A percentile compares a stretch with the other conserved stretches of the same genome.
Evolutionary conservation across 1,284 basidiomycete species (phyloP).

Genomic region (Mycena sp.): DNA sequence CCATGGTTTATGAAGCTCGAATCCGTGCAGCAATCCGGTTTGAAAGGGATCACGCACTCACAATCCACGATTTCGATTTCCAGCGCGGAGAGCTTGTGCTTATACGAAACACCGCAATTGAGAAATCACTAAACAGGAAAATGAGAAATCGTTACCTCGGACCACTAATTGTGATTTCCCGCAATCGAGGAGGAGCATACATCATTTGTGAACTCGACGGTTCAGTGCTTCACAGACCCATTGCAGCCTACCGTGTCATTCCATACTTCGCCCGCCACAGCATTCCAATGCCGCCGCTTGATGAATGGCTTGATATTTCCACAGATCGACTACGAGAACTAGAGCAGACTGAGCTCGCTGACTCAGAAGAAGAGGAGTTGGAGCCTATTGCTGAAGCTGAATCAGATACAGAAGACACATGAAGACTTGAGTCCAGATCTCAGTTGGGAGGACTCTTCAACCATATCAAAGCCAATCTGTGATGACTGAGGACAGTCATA

Average conservation of each 20-base stretch:
- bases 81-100: background rate
- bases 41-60: background rate
- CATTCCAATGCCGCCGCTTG: background rate
- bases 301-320: background rate
- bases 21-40: background rate
- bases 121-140: background rate
- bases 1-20: background rate
- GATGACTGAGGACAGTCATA: conserved; percentile 1
- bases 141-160: background rate
- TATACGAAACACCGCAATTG: background rate
- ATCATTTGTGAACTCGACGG: background rate
- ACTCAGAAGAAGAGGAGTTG: background rate
- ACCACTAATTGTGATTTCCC: background rate
- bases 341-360: background rate
- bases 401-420: background rate
- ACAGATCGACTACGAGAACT: background rate
- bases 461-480: background rate
- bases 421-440: background rate
- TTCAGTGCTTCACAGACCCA: background rate
- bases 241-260: background rate
- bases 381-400: background rate
- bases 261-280: background rate
- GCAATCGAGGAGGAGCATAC: background rate
- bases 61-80: background rate
- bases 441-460: background rate